Percentiles rank a stretch among this genome's conserved stretches.
phyloP scores from a whole-genome alignment of 176 grass and related monocot genomes.

The Aegilops speltoides region DNA sequence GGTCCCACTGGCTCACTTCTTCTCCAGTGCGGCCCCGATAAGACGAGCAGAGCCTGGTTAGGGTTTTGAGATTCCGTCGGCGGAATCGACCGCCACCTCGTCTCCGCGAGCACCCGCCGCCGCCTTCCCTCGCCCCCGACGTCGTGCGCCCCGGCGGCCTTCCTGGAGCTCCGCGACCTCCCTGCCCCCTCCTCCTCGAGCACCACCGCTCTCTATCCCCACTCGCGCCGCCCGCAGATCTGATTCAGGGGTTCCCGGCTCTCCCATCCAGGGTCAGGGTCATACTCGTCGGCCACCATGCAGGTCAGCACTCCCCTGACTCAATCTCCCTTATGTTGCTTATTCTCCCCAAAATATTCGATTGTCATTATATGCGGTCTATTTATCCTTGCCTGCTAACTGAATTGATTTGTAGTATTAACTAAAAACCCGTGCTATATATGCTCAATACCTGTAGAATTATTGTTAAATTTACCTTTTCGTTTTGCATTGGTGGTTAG shows the following conservation, averaged over 20 bases:
- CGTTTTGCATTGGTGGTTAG: neutral
- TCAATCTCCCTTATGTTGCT: neutral
- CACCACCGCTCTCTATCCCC: neutral
- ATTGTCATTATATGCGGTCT: neutral
- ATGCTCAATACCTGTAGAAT: neutral
- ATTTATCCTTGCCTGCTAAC: neutral
- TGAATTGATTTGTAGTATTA: neutral
- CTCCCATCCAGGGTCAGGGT: neutral
- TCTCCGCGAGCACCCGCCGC: neutral
- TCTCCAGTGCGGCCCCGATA: neutral
- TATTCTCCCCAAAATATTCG: too few relatives aligned
- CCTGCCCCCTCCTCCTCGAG: neutral
- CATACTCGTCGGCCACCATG: slow-evolving; percentile 4
- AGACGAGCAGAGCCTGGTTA: neutral
- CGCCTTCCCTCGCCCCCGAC: neutral
- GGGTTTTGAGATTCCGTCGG: neutral
- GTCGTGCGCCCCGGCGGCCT: neutral
- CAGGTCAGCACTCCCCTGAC: neutral
- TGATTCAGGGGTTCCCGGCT: neutral
- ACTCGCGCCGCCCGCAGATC: neutral
- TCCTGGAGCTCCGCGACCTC: neutral
- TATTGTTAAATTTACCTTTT: neutral
- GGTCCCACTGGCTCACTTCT: neutral
- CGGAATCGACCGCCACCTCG: neutral
- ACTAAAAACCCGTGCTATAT: neutral